Evolutionary conservation across 108 stramenopile species (phyloP), one percentile per base, ranked within the genome.

Genomic region (Cyclotella distinguenda): DNA sequence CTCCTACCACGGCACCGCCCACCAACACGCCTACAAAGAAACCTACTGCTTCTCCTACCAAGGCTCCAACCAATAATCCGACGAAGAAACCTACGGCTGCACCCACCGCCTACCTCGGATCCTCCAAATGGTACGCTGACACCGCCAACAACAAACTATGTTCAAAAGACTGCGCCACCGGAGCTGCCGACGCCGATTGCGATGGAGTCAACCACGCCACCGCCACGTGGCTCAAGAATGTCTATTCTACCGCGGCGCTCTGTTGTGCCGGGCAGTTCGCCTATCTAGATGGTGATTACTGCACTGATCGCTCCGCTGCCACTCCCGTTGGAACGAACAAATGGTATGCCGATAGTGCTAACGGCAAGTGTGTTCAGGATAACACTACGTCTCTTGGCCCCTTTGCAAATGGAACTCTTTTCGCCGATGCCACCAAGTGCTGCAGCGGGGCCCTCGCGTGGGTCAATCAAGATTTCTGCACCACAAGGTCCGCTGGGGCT

Each of bases 401-500:
- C 10, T 15, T 28, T 16, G 18, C 6, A 19, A 13, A 40, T 9
- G 42, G 27, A 10, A 44, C 40, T 1, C 58, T 60, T 15, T 60
- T 33, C 13, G 58, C 25, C 40, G 44, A 40, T 6, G 40, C 43
- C 43, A 26, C 27, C 10, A 28, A n/a, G 8, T 60, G 58, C 58
- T 60, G 58, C 26, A n/a, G 42, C 8, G 58, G 58, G 15, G 58
- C 58, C 31, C 43, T 60, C 10, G 58, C 42, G 6, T 60, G 58
- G 58, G 4, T 60, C 28, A 43, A 44, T 26, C 43, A 28, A 12
- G 40, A 43, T n/a, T 60, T 18, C 43, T 60, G 58, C 32, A n/a
- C 15, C 1, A 33, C 30, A n/a, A 43, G 58, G 13, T 30, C 27
- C 27, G 42, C 22, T 2, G 32, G 28, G 6, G 58, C n/a, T n/a